A percentile compares a stretch with the other conserved stretches of the same genome.
phyloP scores from a whole-genome alignment of 1,284 basidiomycete genomes.

The Xerocomus minutiporus region DNA sequence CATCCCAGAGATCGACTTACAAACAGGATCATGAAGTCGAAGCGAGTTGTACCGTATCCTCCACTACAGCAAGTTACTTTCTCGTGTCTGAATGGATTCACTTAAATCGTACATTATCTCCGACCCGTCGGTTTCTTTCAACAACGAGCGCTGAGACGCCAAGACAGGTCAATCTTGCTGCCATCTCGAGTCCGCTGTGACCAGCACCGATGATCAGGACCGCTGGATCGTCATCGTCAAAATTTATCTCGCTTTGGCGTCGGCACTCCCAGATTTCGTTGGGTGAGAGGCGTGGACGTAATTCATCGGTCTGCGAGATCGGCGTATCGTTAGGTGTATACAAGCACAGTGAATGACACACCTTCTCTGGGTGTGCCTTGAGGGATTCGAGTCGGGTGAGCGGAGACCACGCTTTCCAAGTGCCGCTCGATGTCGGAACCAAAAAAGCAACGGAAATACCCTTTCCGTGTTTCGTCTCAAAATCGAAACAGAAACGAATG shows the following conservation, averaged over 20 bases:
- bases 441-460: constrained; percentile 20
- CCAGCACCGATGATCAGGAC: constrained; percentile 36
- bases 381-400: constrained; percentile 48
- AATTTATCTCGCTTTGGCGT: constrained; percentile 15
- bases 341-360: background rate
- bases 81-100: background rate
- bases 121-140: constrained; percentile 33
- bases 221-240: constrained; percentile 20
- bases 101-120: constrained; percentile 32
- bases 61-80: constrained; percentile 18
- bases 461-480: constrained; percentile 24
- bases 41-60: constrained; percentile 30
- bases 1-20: constrained; percentile 17
- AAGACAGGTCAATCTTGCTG: constrained; percentile 36
- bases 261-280: constrained; percentile 16
- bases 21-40: constrained; percentile 22
- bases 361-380: constrained; percentile 39
- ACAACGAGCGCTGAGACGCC: constrained; percentile 34
- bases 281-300: constrained; percentile 3
- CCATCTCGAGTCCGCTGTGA: constrained; percentile 35
- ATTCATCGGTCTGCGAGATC: constrained; percentile 10
- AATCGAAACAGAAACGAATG: background rate
- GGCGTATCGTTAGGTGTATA: background rate
- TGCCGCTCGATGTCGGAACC: constrained; percentile 12
- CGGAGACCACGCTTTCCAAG: constrained; percentile 29